Evolutionary conservation across 192 early-diverging fungal genomes (phyloP).

Genomic region (Geranomyces variabilis): DNA sequence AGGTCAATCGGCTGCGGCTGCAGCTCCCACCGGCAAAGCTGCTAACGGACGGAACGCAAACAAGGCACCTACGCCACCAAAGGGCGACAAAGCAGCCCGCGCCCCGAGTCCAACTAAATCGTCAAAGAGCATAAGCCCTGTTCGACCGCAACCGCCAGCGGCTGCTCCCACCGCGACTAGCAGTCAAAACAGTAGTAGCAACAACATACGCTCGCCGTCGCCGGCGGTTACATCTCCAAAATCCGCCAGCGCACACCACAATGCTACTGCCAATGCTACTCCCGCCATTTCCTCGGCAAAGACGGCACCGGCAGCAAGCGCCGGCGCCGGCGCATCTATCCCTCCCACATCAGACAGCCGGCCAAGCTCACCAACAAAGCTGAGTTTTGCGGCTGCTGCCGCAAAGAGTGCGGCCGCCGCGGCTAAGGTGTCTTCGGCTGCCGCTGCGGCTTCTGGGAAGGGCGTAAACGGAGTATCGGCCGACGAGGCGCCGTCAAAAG

Average conservation of each 20-base stretch:
- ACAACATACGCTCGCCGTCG: too few relatives aligned
- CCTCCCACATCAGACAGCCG: neutral
- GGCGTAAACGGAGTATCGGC: neutral
- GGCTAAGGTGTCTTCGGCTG: conserved; percentile 6
- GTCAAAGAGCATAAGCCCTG: neutral
- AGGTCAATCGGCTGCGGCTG: neutral
- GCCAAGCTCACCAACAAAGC: neutral
- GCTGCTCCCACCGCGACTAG: neutral
- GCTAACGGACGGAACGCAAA: too few relatives aligned
- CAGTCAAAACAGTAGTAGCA: too few relatives aligned
- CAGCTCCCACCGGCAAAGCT: neutral
- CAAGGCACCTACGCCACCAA: neutral
- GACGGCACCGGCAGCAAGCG: neutral
- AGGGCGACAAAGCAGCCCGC: neutral
- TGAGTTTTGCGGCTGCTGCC: conserved; percentile 1
- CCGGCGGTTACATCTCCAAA: too few relatives aligned
- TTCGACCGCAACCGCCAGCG: neutral
- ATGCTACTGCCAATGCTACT: neutral
- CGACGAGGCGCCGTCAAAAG: too few relatives aligned
- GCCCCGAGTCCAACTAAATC: too few relatives aligned
- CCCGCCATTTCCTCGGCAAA: neutral
- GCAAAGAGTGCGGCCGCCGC: conserved; percentile 9
- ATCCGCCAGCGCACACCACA: neutral
- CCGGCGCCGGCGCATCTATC: neutral
- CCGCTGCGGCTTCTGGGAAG: neutral